These are phyloP conservation scores for Lanmaoa rubissima DNA, from an alignment of 768 basidiomycete species.

Conservation along the genomic window DNA sequence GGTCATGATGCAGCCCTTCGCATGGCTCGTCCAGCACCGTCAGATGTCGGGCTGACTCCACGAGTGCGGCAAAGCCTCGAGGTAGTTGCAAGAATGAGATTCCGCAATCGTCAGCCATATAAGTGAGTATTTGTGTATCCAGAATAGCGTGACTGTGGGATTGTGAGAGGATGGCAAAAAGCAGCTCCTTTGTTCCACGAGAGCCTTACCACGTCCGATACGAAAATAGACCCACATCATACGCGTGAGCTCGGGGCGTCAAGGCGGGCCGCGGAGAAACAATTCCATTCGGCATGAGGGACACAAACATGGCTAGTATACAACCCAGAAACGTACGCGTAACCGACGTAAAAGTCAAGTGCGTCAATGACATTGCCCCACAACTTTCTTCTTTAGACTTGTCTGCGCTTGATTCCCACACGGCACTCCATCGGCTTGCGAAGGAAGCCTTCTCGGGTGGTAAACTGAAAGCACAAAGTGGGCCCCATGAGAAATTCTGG, in stretches of 20 bases:
- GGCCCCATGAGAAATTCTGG: conserved; percentile 5
- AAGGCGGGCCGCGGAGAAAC: background rate
- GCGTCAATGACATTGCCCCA: background rate
- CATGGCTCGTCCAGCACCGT: conserved; percentile 9
- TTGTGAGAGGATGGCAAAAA: conserved; percentile 8
- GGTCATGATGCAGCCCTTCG: conserved; percentile 14
- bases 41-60: background rate
- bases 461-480: conserved; percentile 43
- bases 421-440: conserved; percentile 74
- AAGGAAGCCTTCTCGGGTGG: conserved; percentile 82
- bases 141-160: background rate
- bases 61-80: conserved; percentile 12
- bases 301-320: background rate
- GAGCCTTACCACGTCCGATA: background rate
- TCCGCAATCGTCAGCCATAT: conserved; percentile 12
- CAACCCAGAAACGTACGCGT: background rate
- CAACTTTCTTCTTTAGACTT: conserved; percentile 23
- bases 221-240: conserved; percentile 19
- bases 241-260: background rate
- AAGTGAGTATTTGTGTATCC: background rate
- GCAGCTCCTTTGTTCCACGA: too few species aligned
- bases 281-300: background rate
- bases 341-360: background rate
- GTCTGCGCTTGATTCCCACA: conserved; percentile 70
- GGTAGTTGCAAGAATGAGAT: conserved; percentile 4